Evolutionary conservation across 192 early-diverging fungal species (phyloP), one percentile per base, ranked within the genome.

Genomic region (Chytriomyces sp.): DNA sequence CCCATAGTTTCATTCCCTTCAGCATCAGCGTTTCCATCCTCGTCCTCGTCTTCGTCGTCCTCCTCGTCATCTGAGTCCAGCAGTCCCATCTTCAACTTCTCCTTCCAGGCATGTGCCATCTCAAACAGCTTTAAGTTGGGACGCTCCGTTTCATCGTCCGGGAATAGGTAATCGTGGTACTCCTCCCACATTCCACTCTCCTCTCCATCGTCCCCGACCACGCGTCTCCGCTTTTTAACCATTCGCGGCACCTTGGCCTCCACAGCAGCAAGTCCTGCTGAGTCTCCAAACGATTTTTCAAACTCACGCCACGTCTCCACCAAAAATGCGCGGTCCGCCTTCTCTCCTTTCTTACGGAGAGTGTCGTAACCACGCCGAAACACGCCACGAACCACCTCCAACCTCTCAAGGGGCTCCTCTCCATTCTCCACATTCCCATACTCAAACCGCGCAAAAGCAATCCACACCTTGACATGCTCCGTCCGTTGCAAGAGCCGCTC

Each of bases 141-240:
- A 38, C 88, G 86, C 56, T 96, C 91, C 5, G 84, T 84, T 71
- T 95, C 90, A 70, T 99, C 98, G 64, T 99, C 98, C 33, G 96
- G 94, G 79, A 97, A 99, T 57, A 99, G 91, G 78, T 98, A 98
- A 72, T 98, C 96, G 84, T 92, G 94, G 88, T 96, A 99, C 86
- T 99, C 98, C 77, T 99, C 98, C 89, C 91, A 88, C 28, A 91
- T 86, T 33, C 66, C 78, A 12, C 76, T 82, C 32, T 88, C 89
- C 65, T 85, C 81, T 52, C 87, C 88, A 26, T 85, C 83, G n/a
- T n/a, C n/a, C 8, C 22, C 44, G n/a, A 68, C 7, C 10, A 91
- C 78, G 64, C 84, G 78, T 71, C 96, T 85, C 66, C 94, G 86
- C 77, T 91, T 92, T 79, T 96, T 96, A 78, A 99, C 95, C 52